Conservation (phyloP, 2,329 filamentous ascomycete species). For the Leptodontidium sp. region DNA sequence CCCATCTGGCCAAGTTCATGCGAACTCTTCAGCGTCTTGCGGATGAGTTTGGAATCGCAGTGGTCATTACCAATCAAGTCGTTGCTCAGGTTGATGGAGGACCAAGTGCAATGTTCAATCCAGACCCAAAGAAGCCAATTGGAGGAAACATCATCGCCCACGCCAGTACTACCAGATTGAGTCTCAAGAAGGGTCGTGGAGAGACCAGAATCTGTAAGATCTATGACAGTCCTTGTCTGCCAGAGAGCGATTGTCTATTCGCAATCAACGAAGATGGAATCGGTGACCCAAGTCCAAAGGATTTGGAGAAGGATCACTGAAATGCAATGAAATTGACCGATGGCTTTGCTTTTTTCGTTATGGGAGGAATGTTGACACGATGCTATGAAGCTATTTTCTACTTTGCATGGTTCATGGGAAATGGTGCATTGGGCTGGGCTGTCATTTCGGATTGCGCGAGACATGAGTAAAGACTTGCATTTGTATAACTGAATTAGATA, state of each 20-base stretch:
- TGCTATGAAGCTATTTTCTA: constrained; percentile 30
- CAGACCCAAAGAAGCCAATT: constrained; percentile 98
- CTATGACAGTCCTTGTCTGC: constrained; percentile 96
- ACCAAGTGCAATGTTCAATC: constrained; percentile 97
- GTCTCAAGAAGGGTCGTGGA: constrained; percentile 91
- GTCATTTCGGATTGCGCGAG: constrained; percentile 20
- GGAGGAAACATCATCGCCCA: constrained; percentile 99
- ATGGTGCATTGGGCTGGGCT: constrained; percentile 33
- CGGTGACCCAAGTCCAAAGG: constrained; percentile 93
- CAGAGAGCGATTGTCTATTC: constrained; percentile 95
- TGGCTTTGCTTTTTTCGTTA: not conserved
- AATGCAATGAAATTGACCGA: constrained; percentile 25
- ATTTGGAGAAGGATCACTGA: constrained; percentile 78
- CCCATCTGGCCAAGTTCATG: constrained; percentile 89
- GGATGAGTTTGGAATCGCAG: constrained; percentile 91
- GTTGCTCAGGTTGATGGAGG: constrained; percentile 98
- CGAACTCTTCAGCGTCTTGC: constrained; percentile 80
- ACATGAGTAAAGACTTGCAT: constrained; percentile 25
- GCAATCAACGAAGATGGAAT: constrained; percentile 98
- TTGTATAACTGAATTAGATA: constrained; percentile 25
- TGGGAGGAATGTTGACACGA: constrained; percentile 17
- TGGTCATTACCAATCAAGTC: constrained; percentile 98
- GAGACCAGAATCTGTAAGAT: constrained; percentile 99
- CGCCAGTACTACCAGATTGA: constrained; percentile 92
- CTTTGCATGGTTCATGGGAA: constrained; percentile 36